A percentile compares a stretch with the other conserved stretches of the same genome.
phyloP scores from a whole-genome alignment of 2,329 filamentous ascomycete species.

The Biscogniauxia sp. region DNA sequence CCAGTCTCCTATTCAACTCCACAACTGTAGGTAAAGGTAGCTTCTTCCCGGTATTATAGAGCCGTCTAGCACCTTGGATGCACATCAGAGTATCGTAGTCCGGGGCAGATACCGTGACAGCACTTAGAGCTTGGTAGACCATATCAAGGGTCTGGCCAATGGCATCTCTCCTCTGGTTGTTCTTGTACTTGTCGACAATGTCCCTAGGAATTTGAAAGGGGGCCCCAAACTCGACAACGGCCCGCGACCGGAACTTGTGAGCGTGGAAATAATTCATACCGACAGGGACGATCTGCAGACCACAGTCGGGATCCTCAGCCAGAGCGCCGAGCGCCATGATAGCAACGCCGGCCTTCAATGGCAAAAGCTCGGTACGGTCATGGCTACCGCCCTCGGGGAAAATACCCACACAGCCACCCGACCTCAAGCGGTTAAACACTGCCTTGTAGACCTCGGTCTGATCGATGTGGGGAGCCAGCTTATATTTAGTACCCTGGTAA shows the following conservation, averaged over 20 bases:
- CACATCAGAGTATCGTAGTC: conserved; percentile 97
- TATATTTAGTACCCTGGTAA: conserved; percentile 78
- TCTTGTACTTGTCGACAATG: conserved; percentile 80
- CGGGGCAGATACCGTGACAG: conserved; percentile 87
- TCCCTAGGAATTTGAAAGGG: conserved; percentile 82
- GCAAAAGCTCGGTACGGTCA: conserved; percentile 86
- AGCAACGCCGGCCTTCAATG: conserved; percentile 92
- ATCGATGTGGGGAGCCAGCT: conserved; percentile 88
- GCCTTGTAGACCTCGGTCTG: conserved; percentile 92
- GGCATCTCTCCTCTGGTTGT: conserved; percentile 79
- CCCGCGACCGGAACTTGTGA: conserved; percentile 95
- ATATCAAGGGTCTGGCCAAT: conserved; percentile 82
- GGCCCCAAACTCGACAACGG: conserved; percentile 90
- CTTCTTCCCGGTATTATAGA: conserved; percentile 95
- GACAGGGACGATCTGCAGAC: conserved; percentile 90
- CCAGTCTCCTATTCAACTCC: conserved; percentile 86
- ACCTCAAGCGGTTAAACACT: conserved; percentile 79
- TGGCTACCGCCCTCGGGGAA: conserved; percentile 97
- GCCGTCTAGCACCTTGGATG: conserved; percentile 86
- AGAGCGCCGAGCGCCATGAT: conserved; percentile 96
- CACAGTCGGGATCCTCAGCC: conserved; percentile 80
- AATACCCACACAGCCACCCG: conserved; percentile 88
- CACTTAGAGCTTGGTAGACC: conserved; percentile 78
- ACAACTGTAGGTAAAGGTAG: conserved; percentile 88
- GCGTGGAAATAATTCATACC: conserved; percentile 99